Evolutionary conservation across 768 basidiomycete genomes (phyloP), one percentile per base, ranked within the genome.

Genomic region (Candolleomyces aberdarensis): DNA sequence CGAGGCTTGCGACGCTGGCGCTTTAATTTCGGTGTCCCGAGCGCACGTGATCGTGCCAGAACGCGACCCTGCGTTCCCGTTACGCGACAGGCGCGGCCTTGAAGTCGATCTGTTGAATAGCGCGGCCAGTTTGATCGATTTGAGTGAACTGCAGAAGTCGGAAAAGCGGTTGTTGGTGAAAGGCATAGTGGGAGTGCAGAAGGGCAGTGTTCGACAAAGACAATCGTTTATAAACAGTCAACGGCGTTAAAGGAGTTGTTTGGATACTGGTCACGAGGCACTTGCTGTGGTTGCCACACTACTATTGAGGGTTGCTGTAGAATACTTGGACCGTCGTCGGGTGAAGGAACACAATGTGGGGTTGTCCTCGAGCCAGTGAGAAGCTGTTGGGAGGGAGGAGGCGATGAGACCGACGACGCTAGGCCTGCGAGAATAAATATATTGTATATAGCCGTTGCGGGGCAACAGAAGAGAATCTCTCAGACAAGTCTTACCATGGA

Each of bases 11-110:
- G 31, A 52, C 36, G 59, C 32, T 36, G 52, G 40, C 52, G 61
- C 41, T 22, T 40, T 6, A 39, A 49, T 57, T 55, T 58, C 59
- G 58, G 56, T 15, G 52, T 32, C 32, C 11, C 62, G 61, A 50
- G 8, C 19, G 7, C 65, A 69, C 67, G 67, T 69, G 67, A 66
- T 61, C 43, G 60, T 39, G 40, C 32, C 22, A 19, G n/a, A 19
- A 39, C 39, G 54, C 52, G 29, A 17, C 32, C 52, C 52, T 39
- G 52, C 15, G 5, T 31, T 29, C 4, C 10, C 11, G 15, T 17
- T 14, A 15, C 17, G 52, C 29, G 17, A 20, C 17, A 6, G 32
- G 7, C 10, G 52, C 4, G 32, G 6, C 44, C 15, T 46, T 17
- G 44, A 20, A 46, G 26, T 54, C 32, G 31, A 19, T 13, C 36